phyloP scores from a whole-genome alignment of 192 early-diverging fungal species.

The Entomortierella beljakovae region DNA sequence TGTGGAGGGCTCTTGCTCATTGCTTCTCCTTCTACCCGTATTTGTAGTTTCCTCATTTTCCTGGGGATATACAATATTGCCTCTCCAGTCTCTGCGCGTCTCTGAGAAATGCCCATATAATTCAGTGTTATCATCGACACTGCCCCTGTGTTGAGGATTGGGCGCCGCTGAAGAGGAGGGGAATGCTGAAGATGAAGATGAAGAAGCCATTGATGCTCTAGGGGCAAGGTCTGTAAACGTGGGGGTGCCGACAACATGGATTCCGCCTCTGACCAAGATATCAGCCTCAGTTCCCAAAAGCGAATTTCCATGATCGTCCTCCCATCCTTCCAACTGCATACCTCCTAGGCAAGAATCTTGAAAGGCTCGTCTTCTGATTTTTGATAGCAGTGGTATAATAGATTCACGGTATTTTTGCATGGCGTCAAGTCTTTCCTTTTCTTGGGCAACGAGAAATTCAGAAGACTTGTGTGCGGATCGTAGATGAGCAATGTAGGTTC shows the following conservation, averaged over 20 bases:
- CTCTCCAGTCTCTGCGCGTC: no score
- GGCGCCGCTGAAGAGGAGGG: slow-evolving; percentile 11
- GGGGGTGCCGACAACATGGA: slow-evolving; percentile 15
- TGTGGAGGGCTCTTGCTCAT: slow-evolving; percentile 14
- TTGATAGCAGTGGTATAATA: slow-evolving; percentile 28
- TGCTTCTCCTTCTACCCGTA: slow-evolving; percentile 11
- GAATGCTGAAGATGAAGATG: background rate
- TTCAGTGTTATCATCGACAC: background rate
- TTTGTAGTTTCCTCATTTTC: slow-evolving; percentile 4
- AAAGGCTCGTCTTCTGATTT: slow-evolving; percentile 41
- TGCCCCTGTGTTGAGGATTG: background rate
- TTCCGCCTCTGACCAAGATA: slow-evolving; percentile 34
- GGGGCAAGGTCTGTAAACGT: background rate
- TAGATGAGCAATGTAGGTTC: slow-evolving; percentile 24
- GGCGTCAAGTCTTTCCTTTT: slow-evolving; percentile 24
- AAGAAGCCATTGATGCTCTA: background rate
- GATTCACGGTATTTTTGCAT: slow-evolving; percentile 39
- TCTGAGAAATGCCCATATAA: background rate
- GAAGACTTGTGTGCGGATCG: slow-evolving; percentile 39
- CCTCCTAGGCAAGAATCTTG: slow-evolving; percentile 33
- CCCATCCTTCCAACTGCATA: slow-evolving; percentile 38
- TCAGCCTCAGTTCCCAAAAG: slow-evolving; percentile 42
- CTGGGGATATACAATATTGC: no score
- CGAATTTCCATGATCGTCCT: slow-evolving; percentile 28
- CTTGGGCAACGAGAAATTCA: slow-evolving; percentile 22